A percentile compares a stretch with the other conserved stretches of the same genome.
phyloP scores from a whole-genome alignment of 73 alveolate genomes.

The Symbiodinium natans region DNA sequence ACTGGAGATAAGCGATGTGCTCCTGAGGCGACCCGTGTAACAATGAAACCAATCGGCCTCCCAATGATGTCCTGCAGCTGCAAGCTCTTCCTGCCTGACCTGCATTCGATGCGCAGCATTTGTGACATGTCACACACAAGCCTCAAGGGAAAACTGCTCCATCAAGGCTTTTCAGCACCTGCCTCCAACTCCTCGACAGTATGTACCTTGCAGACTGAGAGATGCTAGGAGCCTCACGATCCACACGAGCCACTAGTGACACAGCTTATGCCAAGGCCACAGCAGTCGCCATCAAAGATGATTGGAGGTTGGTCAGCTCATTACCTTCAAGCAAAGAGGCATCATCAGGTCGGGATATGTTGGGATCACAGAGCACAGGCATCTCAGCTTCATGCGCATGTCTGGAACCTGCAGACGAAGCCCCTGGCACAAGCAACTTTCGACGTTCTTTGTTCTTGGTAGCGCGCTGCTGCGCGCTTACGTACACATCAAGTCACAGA shows the following conservation, averaged over 20 bases:
- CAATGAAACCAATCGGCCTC: not conserved
- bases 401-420: conserved; percentile 86
- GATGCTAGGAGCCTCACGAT: not conserved
- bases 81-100: conserved; percentile 71
- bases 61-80: conserved; percentile 19
- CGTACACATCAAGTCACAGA: not conserved
- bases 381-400: conserved; percentile 33
- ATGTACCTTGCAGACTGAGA: not conserved
- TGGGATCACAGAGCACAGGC: not conserved
- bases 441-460: no score
- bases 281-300: conserved; percentile 27
- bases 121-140: no score
- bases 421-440: not conserved
- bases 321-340: conserved; percentile 14
- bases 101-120: no score
- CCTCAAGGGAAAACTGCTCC: no score
- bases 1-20: not conserved
- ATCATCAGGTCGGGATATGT: not conserved
- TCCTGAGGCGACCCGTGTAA: not conserved
- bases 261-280: conserved; percentile 11
- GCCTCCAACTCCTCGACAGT: not conserved
- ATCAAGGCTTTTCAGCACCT: not conserved
- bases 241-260: no score
- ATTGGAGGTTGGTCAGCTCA: conserved; percentile 45
- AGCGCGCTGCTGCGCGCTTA: not conserved